Conservation (phyloP, 768 basidiomycete species). For the Mycena chlorophos region DNA sequence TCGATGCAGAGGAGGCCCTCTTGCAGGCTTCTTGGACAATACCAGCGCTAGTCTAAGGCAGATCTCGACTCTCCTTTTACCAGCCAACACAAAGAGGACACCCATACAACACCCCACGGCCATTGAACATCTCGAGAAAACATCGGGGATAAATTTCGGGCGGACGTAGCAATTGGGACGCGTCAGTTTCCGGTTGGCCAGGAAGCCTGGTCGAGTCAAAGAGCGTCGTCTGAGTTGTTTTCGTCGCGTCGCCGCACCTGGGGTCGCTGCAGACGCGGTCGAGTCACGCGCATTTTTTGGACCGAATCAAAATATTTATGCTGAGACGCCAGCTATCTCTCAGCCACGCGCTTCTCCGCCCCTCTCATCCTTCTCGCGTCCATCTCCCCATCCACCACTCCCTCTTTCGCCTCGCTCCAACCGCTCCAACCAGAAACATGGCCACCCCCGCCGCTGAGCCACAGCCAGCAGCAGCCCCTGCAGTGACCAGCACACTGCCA, state of each 20-base stretch:
- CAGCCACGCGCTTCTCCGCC: constrained; percentile 30
- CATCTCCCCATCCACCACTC: constrained; percentile 15
- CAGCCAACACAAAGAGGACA: no score
- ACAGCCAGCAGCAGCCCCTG: constrained; percentile 42
- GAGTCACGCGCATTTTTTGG: constrained; percentile 8
- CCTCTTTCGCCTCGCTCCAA: constrained; percentile 30
- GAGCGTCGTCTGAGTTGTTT: neutral
- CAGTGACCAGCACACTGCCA: constrained; percentile 32
- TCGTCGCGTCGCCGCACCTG: neutral
- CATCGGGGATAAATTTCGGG: no score
- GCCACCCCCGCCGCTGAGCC: constrained; percentile 54
- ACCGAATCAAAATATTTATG: constrained; percentile 18
- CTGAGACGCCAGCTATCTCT: no score
- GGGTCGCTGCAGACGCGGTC: neutral
- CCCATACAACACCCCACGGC: no score
- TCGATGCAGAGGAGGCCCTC: no score
- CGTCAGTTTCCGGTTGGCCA: no score
- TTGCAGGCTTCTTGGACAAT: no score
- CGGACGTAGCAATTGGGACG: no score
- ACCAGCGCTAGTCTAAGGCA: no score
- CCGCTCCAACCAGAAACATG: constrained; percentile 41
- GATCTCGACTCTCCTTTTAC: no score
- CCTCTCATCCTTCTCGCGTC: constrained; percentile 34
- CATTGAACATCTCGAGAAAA: no score
- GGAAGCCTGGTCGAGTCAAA: constrained; percentile 1